Conservation (phyloP, 345 rosid species). For the Arabis hirsuta region DNA sequence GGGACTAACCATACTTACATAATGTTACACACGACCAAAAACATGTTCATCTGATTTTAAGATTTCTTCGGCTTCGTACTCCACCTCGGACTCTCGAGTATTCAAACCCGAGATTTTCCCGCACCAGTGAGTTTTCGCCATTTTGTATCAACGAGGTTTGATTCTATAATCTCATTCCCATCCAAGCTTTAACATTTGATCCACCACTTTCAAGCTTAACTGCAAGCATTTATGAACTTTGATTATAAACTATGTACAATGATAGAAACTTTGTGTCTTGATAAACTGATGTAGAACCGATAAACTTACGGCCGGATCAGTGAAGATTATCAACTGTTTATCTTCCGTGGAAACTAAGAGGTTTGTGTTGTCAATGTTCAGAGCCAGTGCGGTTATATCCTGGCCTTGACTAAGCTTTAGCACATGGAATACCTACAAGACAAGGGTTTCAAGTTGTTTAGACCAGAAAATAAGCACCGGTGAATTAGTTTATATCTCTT, state of each 20-base stretch:
- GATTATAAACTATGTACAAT: conserved; percentile 5
- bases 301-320: conserved; percentile 90
- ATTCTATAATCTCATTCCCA: conserved; percentile 71
- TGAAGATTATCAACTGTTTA: conserved; percentile 87
- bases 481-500: not conserved
- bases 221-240: conserved; percentile 38
- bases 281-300: conserved; percentile 8
- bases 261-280: not conserved
- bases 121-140: not conserved
- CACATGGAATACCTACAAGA: conserved; percentile 75
- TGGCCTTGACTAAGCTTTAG: conserved; percentile 70
- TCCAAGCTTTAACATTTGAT: conserved; percentile 97
- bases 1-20: conserved; percentile 39
- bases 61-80: conserved; percentile 14
- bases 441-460: conserved; percentile 19
- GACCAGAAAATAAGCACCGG: not conserved
- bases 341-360: conserved; percentile 90
- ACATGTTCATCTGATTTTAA: conserved; percentile 27
- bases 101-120: conserved; percentile 11
- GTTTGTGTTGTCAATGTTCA: conserved; percentile 83
- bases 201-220: conserved; percentile 92
- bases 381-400: conserved; percentile 83
- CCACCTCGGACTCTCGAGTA: not conserved
- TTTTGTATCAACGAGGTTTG: conserved; percentile 4
- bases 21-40: conserved; percentile 35